A percentile compares a stretch with the other conserved stretches of the same genome.
Evolutionary conservation across 2,329 filamentous ascomycete genomes (phyloP).

Genomic region (Pseudogymnoascus sp.): DNA sequence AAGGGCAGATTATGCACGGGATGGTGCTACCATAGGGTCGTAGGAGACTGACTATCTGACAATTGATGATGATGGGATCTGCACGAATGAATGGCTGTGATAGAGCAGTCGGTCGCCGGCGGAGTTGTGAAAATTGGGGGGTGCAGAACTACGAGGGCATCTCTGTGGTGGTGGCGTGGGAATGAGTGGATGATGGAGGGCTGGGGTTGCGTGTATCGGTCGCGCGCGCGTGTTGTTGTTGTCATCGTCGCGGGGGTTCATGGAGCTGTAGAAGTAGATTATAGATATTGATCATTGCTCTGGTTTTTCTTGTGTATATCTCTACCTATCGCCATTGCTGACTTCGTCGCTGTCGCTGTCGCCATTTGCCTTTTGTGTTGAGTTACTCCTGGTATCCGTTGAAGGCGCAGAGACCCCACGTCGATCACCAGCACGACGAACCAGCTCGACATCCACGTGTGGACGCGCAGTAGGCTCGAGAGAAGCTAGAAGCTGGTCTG

Average conservation of each 20-base stretch:
- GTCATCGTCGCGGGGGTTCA: background rate
- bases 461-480: background rate
- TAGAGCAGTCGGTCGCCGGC: background rate
- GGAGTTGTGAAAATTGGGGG: background rate
- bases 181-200: conserved; percentile 5
- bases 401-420: background rate
- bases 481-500: background rate
- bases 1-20: background rate
- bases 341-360: background rate
- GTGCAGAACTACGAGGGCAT: background rate
- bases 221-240: background rate
- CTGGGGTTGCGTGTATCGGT: conserved; percentile 4
- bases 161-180: conserved; percentile 1
- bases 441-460: background rate
- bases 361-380: background rate
- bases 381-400: background rate
- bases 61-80: background rate
- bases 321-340: background rate
- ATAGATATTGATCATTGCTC: background rate
- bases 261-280: background rate
- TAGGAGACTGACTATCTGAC: background rate
- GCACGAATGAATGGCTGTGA: conserved; percentile 1
- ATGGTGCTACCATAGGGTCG: background rate
- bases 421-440: background rate
- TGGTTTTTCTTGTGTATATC: background rate